These are phyloP conservation scores for Dentipellis sp. DNA, from an alignment of 768 basidiomycete species.

Conservation along the genomic window DNA sequence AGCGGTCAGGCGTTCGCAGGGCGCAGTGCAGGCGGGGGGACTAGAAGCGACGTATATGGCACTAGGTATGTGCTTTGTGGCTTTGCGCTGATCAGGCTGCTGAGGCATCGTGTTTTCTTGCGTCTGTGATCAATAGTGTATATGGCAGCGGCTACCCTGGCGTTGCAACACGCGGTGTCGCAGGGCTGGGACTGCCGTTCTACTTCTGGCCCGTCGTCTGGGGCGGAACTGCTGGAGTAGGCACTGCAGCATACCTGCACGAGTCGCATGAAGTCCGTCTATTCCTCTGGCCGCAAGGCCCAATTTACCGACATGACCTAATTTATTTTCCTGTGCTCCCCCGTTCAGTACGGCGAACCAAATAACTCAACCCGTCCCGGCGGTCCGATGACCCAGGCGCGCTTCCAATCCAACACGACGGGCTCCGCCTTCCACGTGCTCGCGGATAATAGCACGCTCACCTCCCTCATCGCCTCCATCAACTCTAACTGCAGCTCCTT, in stretches of 20 bases:
- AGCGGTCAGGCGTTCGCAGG: slow-evolving; percentile 17
- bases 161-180: slow-evolving; percentile 3
- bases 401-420: slow-evolving; percentile 20
- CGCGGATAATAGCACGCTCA: slow-evolving; percentile 25
- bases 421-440: slow-evolving; percentile 26
- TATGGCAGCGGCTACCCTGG: slow-evolving; percentile 24
- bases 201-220: slow-evolving; percentile 21
- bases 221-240: slow-evolving; percentile 1
- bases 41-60: slow-evolving; percentile 15
- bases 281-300: neutral
- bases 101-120: neutral
- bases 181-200: slow-evolving; percentile 16
- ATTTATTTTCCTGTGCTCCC: neutral
- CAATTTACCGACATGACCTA: no score
- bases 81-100: neutral
- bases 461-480: slow-evolving; percentile 22
- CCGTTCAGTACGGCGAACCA: slow-evolving; percentile 24
- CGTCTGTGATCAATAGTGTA: slow-evolving; percentile 3
- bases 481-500: slow-evolving; percentile 18
- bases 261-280: slow-evolving; percentile 12
- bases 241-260: slow-evolving; percentile 7
- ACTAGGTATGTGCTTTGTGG: slow-evolving; percentile 9
- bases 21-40: slow-evolving; percentile 17
- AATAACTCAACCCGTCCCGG: slow-evolving; percentile 27
- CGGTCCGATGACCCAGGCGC: slow-evolving; percentile 19